Evolutionary conservation across 345 rosid genomes (phyloP), one percentile per base, ranked within the genome.

Genomic region (Lepidium didymum): DNA sequence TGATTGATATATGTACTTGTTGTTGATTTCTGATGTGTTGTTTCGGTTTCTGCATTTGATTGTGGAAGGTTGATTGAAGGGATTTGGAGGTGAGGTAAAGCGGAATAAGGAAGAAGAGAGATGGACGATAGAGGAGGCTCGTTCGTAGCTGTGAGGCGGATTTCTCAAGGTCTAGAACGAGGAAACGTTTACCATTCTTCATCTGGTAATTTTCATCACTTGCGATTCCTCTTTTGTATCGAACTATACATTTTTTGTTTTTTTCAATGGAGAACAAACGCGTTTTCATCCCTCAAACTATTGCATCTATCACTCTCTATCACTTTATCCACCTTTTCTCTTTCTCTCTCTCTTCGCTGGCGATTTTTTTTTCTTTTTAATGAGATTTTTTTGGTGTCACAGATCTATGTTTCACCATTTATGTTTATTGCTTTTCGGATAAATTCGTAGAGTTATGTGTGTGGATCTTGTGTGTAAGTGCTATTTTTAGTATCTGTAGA

Each of bases 81-180:
- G n/a, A n/a, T n/a, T 27, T n/a, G 53, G 36, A 44, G 41, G 66
- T n/a, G 47, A 61, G 27, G 19, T 31, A 44, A 35, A 38, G 45
- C 45, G 47, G 64, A 42, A 61, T 21, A 34, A 10, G 33, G 67
- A 63, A 18, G 19, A 21, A 60, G 70, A 69, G 74, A 65, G 63
- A 91, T 95, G 99, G 90, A 91, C 49, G 96, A 89, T 63, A 84
- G 99, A 83, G 99, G 91, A 77, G 97, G 90, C 1, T 91, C 99
- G n/a, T 95, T 95, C 72, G 96, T 95, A 16, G 99, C 99, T 67
- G 97, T 91, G 40, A 80, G 97, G 81, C 82, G 99, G 83, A 91
- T 95, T 72, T 91, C 97, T 72, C 97, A 94, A 69, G 85, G 96
- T 70, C 76, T 87, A 10, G 93, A 89, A 37, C 85, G 92, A 62